Base-by-base conservation (phyloP, 1,139 yeast species). In the Yamadazyma friedrichii region DNA sequence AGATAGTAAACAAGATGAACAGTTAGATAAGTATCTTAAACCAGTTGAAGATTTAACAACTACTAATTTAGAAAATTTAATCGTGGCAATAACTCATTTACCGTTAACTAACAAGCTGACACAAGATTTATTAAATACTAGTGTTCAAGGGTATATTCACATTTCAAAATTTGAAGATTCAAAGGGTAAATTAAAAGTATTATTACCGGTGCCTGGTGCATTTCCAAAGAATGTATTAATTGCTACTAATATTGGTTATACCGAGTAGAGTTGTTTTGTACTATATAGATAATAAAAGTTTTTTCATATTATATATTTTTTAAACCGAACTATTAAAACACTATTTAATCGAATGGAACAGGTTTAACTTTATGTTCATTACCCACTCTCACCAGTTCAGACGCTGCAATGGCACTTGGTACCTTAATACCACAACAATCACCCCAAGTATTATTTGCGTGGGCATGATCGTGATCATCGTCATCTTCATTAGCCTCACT, bases 401-500 rank as follows among this genome's bases (percentile, higher is more conserved):
- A 74, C 0, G 97, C 98, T 0, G 96, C 98, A 42, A 89, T 78
- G 0, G 97, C 97, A 64, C 97, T 88, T 0, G 99, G 99, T 2
- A 93, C 78, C 55, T 88, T 87, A 41, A 93, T 94, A 8, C 99
- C 99, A 67, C 99, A 93, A 58, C 98, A 94, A 58, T 93, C 98
- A 1, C 96, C 98, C 96, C 96, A 93, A 2, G 91, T 82, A 47
- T 78, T 80, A 37, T 64, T 74, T 11, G 59, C 63, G 47, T 68
- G 76, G 2, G 66, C 70, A 17, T 50, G 50, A 4, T 26, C 47
- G 9, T 61, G 63, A 3, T 59, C 65, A 10, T 42, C 49, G 1
- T 47, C 50, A 9, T 34, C 40, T 9, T 45, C 52, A 6, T 12
- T n/a, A 37, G 61, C 60, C 26, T 61, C 67, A 4, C 79, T 64